Evolutionary conservation across 2,329 filamentous ascomycete genomes (phyloP).

Genomic region (Lecanicillium sp.): DNA sequence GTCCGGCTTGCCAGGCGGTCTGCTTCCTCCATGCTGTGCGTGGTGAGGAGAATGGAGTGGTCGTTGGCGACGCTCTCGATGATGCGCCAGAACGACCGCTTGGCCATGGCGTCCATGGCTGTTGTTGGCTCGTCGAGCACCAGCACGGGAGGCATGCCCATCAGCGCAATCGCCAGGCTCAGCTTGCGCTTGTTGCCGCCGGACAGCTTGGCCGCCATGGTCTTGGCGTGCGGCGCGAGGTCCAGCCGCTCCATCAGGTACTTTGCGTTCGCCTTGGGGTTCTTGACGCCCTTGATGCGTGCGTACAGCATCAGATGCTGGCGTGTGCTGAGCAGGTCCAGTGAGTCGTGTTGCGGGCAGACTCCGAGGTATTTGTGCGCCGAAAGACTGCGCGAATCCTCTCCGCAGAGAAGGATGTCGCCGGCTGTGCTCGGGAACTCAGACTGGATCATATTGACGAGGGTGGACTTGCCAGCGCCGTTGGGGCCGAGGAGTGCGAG

Average conservation of each 20-base stretch:
- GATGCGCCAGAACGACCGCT: conserved; percentile 82
- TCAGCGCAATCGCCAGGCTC: conserved; percentile 74
- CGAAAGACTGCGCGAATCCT: conserved; percentile 49
- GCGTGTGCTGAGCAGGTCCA: conserved; percentile 76
- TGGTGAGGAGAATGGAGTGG: conserved; percentile 72
- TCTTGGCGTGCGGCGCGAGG: conserved; percentile 57
- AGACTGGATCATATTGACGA: conserved; percentile 74
- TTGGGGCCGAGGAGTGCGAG: conserved; percentile 82
- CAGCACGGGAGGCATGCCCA: conserved; percentile 77
- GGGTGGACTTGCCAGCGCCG: conserved; percentile 80
- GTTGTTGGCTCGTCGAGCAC: conserved; percentile 79
- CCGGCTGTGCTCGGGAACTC: conserved; percentile 63
- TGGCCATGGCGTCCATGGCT: conserved; percentile 80
- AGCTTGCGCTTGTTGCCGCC: conserved; percentile 86
- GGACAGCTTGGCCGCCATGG: conserved; percentile 69
- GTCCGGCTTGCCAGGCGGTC: conserved; percentile 73
- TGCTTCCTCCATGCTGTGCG: conserved; percentile 87
- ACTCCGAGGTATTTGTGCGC: conserved; percentile 66
- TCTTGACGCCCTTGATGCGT: conserved; percentile 64
- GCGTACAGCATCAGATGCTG: conserved; percentile 82
- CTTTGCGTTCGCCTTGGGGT: conserved; percentile 65
- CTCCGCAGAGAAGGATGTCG: conserved; percentile 68
- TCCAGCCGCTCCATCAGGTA: conserved; percentile 69
- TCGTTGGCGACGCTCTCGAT: conserved; percentile 61
- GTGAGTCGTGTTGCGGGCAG: conserved; percentile 75